Base-by-base conservation (phyloP, 257 asterid genomes). In the Lithospermum erythrorhizon region DNA sequence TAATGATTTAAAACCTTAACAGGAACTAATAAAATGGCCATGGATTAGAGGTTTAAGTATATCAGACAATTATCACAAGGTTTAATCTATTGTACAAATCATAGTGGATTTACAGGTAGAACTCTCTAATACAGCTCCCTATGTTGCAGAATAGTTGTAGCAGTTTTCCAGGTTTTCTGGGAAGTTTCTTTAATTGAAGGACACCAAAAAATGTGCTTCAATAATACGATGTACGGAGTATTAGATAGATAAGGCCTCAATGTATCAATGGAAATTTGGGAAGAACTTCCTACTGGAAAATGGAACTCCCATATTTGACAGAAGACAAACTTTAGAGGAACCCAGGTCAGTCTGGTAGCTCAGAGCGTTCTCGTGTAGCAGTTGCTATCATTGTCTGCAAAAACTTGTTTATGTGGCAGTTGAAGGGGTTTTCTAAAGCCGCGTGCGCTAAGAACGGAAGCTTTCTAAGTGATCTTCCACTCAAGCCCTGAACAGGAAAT, bases 361-460 rank as follows among this genome's bases (percentile, higher is more conserved):
- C 97, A 29, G 87, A 76, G 22, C 87, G 71, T 64, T 79, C 94
- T 75, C 87, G 74, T 61, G 24, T 71, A 57, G 90, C 88, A 58
- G 94, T 86, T 68, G 80, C 87, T 20, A 78, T 69, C 95, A 91
- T 83, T 67, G 79, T 78, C 27, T 68, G 70, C 87, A 91, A 71
- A 78, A 91, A 88, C 22, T 63, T 84, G 49, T 59, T 69, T 18
- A 93, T 78, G 55, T 79, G 88, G 55, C 89, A 81, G 54, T 78
- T 67, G 59, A 69, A 70, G 15, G 97, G 88, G 65, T 76, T 78
- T 18, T 89, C 72, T 62, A 82, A 84, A 70, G 97, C 90, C 9
- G 98, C 95, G 58, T 89, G 95, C 21, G 95, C 75, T 77, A 93
- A 70, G 73, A 93, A 93, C 1, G 98, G 98, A 65, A 93, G 97